Percentiles rank a stretch among this genome's conserved stretches.
Conservation (phyloP, 768 basidiomycete genomes). For the Amyloporia xantha region DNA sequence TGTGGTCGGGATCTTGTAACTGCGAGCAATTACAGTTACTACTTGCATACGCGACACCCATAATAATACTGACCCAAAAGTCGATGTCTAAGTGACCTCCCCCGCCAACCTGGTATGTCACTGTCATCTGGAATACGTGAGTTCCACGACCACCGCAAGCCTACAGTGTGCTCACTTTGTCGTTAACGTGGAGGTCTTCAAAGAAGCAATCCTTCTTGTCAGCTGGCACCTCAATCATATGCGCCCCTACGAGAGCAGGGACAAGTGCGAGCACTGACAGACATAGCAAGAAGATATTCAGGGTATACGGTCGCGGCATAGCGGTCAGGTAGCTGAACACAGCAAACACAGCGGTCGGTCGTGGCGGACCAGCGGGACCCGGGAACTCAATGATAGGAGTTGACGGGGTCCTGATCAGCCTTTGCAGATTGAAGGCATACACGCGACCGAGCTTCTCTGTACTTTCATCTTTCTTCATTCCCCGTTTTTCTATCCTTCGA, state of each 20-base stretch:
- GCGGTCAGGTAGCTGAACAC: constrained; percentile 7
- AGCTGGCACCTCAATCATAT: constrained; percentile 70
- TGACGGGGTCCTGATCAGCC: too few species aligned
- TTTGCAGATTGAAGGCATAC: background rate
- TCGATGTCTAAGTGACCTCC: constrained; percentile 97
- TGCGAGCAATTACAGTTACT: too few species aligned
- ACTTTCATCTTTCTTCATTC: constrained; percentile 16
- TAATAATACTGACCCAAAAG: constrained; percentile 73
- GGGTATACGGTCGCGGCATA: constrained; percentile 34
- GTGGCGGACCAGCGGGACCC: constrained; percentile 4
- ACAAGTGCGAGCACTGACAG: constrained; percentile 31
- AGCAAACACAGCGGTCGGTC: background rate
- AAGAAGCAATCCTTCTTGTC: constrained; percentile 93
- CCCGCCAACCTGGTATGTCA: constrained; percentile 97
- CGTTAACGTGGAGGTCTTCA: constrained; percentile 85
- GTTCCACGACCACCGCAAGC: background rate
- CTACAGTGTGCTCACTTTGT: constrained; percentile 56
- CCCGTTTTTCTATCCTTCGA: constrained; percentile 7
- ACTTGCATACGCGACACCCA: too few species aligned
- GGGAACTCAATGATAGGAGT: too few species aligned
- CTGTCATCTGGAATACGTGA: constrained; percentile 72
- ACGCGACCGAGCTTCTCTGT: constrained; percentile 3
- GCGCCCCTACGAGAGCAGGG: constrained; percentile 40
- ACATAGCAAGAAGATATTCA: constrained; percentile 36
- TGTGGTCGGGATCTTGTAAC: constrained; percentile 73